These are phyloP conservation scores for Hermanozyma aechmeae DNA, from an alignment of 805 yeast genomes.

Conservation along the genomic window DNA sequence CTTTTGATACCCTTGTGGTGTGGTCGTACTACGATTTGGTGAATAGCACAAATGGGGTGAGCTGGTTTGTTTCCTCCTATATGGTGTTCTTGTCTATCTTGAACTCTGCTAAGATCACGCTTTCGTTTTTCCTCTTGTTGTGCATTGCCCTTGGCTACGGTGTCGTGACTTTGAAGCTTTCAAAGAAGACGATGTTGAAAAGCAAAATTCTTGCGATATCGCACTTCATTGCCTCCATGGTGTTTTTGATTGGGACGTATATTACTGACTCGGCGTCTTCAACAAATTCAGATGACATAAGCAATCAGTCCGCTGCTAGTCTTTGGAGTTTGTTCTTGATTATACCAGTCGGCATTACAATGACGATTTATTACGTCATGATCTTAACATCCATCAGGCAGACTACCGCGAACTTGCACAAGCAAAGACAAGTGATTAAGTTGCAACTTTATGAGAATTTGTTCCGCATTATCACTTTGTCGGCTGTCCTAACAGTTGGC, in stretches of 20 bases:
- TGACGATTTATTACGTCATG: conserved; percentile 65
- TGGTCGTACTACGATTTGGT: conserved; percentile 89
- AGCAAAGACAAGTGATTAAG: conserved; percentile 88
- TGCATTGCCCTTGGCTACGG: conserved; percentile 92
- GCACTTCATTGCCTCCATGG: conserved; percentile 26
- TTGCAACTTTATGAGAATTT: conserved; percentile 76
- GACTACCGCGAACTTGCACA: conserved; percentile 64
- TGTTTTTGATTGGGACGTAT: conserved; percentile 27
- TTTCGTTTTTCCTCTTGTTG: conserved; percentile 78
- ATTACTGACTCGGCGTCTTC: conserved; percentile 17
- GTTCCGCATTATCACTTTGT: conserved; percentile 63
- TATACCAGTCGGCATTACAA: conserved; percentile 62
- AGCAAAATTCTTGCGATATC: conserved; percentile 33
- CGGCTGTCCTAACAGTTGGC: conserved; percentile 58
- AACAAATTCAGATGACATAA: conserved; percentile 34
- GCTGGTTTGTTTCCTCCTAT: conserved; percentile 53
- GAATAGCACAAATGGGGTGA: conserved; percentile 56
- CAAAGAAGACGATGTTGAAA: conserved; percentile 61
- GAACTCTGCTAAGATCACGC: conserved; percentile 74
- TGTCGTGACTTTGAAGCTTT: conserved; percentile 80
- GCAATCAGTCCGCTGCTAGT: conserved; percentile 42
- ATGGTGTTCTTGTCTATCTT: conserved; percentile 70
- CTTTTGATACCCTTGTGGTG: conserved; percentile 74
- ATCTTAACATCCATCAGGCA: conserved; percentile 63
- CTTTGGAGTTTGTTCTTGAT: conserved; percentile 47